These are phyloP conservation scores for Coemansia sp. DNA, from an alignment of 192 early-diverging fungal genomes.

Conservation along the genomic window DNA sequence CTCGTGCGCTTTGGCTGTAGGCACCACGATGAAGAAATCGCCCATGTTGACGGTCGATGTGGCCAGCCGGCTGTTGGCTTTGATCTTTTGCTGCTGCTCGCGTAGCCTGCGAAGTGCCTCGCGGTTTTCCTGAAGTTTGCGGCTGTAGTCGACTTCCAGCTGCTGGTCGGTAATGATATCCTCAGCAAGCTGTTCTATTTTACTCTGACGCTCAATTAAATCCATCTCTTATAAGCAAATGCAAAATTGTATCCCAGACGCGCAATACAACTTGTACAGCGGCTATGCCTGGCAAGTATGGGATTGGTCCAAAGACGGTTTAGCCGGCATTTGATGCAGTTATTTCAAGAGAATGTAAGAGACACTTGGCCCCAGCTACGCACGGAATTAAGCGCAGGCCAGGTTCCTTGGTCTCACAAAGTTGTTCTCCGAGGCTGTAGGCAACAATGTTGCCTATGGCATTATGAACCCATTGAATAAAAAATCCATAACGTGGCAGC, in stretches of 20 bases:
- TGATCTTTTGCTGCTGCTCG: conserved; percentile 15
- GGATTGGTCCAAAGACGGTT: too few relatives aligned
- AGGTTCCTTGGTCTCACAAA: conserved; percentile 43
- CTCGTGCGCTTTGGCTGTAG: conserved; percentile 23
- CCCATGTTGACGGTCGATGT: conserved; percentile 50
- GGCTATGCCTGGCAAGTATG: too few relatives aligned
- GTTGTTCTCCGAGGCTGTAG: conserved; percentile 46
- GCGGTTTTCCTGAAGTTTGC: conserved; percentile 44
- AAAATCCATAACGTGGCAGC: conserved; percentile 41
- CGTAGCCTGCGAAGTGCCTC: conserved; percentile 31
- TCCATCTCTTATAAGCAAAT: conserved; percentile 22
- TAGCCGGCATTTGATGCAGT: too few relatives aligned
- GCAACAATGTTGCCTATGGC: conserved; percentile 22
- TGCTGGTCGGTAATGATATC: conserved; percentile 48
- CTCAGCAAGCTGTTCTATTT: conserved; percentile 40
- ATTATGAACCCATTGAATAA: conserved; percentile 30
- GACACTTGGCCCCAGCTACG: conserved; percentile 34
- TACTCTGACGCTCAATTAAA: conserved; percentile 29
- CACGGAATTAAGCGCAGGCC: conserved; percentile 15
- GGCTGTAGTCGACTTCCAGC: conserved; percentile 37
- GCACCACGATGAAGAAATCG: conserved; percentile 49
- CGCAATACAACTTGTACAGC: too few relatives aligned
- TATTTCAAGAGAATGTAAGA: conserved; percentile 18
- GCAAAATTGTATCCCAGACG: too few relatives aligned
- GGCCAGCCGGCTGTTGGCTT: conserved; percentile 19